Evolutionary conservation across 805 yeast species (phyloP), one percentile per base, ranked within the genome.

Genomic region (Candida caryicola): DNA sequence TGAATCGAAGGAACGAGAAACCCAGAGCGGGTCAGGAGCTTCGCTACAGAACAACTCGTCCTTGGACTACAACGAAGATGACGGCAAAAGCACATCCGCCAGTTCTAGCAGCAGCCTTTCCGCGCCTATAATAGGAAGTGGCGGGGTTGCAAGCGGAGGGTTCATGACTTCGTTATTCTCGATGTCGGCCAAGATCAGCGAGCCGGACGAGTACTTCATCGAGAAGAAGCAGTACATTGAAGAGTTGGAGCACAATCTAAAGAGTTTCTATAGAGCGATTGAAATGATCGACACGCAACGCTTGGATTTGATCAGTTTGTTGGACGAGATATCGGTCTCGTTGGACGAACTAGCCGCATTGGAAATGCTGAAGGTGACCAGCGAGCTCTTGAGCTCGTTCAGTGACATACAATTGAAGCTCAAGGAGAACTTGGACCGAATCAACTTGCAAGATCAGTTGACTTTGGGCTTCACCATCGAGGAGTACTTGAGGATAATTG

Each of bases 391-490:
- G 40, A 59, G 64, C 15, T 81, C 81, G 40, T 89, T 90, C 58
- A 79, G 89, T 26, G 79, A 79, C 23, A 77, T 86, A 6, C 91
- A 90, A 54, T 52, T 66, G 23, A 76, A 85, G 45, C 73, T 90
- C 17, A 79, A 79, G 49, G 91, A 86, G 36, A 70, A 86, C 33
- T 66, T 87, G 33, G 89, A 81, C 46, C 75, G 96, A 44, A 80
- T 84, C 44, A 81, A 88, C 41, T 61, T 85, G 61, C 95, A 87
- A 58, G 97, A 91, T 49, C 78, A 89, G 52, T 66, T 91, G 45
- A 88, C 96, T 0, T 64, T 91, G 33, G 95, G 95, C 2, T 77
- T 85, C 17, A 86, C 95, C 1, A 66, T 91, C 28, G 96, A 91
- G 56, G 97, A 90, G 56, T 90, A 93, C 57, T 68, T 81, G 34